phyloP scores from a whole-genome alignment of 768 basidiomycete species.

The Calvatia gigantea region DNA sequence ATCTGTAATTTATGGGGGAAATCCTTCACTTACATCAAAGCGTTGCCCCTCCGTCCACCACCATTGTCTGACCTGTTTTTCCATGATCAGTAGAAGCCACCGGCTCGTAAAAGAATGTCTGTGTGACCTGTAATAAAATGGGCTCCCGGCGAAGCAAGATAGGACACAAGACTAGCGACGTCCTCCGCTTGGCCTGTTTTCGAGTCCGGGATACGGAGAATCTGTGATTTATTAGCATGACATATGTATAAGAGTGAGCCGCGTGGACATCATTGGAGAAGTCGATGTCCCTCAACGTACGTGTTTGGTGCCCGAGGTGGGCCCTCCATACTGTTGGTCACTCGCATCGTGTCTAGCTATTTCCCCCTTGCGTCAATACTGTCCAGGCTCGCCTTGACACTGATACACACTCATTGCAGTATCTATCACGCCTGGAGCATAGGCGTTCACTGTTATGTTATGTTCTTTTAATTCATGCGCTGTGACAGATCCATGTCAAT shows the following conservation, averaged over 20 bases:
- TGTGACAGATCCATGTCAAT: constrained; percentile 10
- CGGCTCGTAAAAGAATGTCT: background rate
- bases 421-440: constrained; percentile 28
- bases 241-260: too few relatives aligned
- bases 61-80: constrained; percentile 5
- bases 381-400: background rate
- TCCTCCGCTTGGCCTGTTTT: constrained; percentile 10
- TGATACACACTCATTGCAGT: constrained; percentile 4
- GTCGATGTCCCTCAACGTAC: background rate
- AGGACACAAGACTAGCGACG: constrained; percentile 19
- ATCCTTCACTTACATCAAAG: too few relatives aligned
- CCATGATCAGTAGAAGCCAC: background rate
- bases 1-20: too few relatives aligned
- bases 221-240: background rate
- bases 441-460: constrained; percentile 40
- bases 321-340: background rate
- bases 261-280: background rate
- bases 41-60: background rate
- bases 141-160: constrained; percentile 17
- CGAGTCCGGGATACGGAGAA: background rate
- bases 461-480: constrained; percentile 34
- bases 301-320: background rate
- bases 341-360: background rate
- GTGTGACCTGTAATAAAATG: constrained; percentile 2
- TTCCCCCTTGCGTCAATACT: background rate